Conservation (phyloP, 108 stramenopile genomes). For the Nannochloropsis salina region DNA sequence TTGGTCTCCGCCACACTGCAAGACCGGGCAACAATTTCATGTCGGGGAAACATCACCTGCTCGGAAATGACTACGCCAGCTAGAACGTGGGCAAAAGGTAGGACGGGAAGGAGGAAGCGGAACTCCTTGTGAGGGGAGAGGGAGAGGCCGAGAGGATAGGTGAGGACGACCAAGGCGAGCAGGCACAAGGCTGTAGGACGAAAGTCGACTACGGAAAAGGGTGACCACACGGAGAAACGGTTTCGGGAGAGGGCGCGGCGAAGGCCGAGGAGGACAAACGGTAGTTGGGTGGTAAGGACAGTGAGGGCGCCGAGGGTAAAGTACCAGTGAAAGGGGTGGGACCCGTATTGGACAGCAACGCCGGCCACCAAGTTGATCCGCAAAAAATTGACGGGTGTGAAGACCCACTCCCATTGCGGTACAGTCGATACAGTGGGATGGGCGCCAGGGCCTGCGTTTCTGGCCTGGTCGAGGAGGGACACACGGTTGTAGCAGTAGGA, state of each 20-base stretch:
- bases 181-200: background rate
- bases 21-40: background rate
- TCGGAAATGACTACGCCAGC: constrained; percentile 52
- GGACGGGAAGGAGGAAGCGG: constrained; percentile 79
- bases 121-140: constrained; percentile 85
- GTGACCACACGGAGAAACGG: background rate
- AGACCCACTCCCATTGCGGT: background rate
- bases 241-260: background rate
- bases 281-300: constrained; percentile 38
- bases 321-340: constrained; percentile 48
- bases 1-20: background rate
- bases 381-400: constrained; percentile 35
- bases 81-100: constrained; percentile 70
- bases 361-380: constrained; percentile 46
- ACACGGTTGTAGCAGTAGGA: background rate
- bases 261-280: constrained; percentile 28
- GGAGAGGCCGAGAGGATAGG: constrained; percentile 57
- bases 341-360: constrained; percentile 30
- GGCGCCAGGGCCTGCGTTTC: background rate
- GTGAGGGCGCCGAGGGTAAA: constrained; percentile 41
- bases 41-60: background rate
- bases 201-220: background rate
- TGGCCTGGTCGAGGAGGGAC: too few relatives aligned
- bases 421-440: background rate
- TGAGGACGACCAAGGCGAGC: background rate